A percentile compares a stretch with the other conserved stretches of the same genome.
Evolutionary conservation across 768 basidiomycete species (phyloP).

Genomic region (Gymnopilus junonius): DNA sequence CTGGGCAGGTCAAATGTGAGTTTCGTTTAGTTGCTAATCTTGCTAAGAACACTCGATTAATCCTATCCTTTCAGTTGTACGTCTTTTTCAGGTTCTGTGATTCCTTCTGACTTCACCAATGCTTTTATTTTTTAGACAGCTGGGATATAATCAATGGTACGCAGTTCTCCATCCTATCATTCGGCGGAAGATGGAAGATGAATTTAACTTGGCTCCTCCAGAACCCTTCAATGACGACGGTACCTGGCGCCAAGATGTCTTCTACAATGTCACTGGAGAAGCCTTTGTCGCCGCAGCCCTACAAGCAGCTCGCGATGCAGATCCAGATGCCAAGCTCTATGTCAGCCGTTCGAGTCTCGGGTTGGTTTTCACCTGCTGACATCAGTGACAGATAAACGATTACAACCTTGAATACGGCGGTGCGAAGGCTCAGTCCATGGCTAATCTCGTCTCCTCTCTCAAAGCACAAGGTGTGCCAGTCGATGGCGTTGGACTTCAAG

Average conservation of each 20-base stretch:
- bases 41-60: neutral
- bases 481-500: conserved; percentile 65
- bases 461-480: conserved; percentile 52
- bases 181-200: neutral
- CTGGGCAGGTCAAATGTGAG: conserved; percentile 55
- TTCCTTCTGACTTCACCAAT: neutral
- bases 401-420: conserved; percentile 48
- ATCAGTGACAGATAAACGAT: conserved; percentile 37
- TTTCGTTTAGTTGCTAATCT: neutral
- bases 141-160: conserved; percentile 60
- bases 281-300: conserved; percentile 58
- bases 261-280: conserved; percentile 53
- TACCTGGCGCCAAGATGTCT: conserved; percentile 55
- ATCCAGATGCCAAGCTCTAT: conserved; percentile 61
- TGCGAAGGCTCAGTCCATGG: conserved; percentile 59
- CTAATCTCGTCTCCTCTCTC: conserved; percentile 54
- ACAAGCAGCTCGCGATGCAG: conserved; percentile 53
- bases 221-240: conserved; percentile 67
- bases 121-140: conserved; percentile 33
- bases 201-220: conserved; percentile 9
- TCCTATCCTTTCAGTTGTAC: conserved; percentile 15
- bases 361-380: neutral
- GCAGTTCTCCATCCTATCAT: conserved; percentile 10
- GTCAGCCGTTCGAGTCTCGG: conserved; percentile 28
- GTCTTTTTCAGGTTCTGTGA: conserved; percentile 7